These are phyloP conservation scores for Trametes maxima DNA, from an alignment of 768 basidiomycete genomes.

Conservation along the genomic window DNA sequence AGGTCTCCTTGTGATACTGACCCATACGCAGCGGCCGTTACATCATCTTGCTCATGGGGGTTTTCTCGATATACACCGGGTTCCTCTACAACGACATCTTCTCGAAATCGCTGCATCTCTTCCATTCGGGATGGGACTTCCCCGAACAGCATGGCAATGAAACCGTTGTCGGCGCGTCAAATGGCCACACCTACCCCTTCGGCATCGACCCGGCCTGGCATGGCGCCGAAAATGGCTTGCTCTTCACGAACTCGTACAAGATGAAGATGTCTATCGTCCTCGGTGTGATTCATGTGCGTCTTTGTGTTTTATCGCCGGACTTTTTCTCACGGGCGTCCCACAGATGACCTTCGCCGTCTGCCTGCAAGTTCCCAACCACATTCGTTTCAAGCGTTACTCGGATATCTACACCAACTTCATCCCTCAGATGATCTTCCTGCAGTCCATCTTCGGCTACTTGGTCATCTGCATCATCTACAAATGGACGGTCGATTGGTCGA, in stretches of 20 bases:
- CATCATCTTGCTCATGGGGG: conserved; percentile 98
- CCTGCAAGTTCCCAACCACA: conserved; percentile 92
- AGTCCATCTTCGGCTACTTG: conserved; percentile 97
- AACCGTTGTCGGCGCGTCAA: conserved; percentile 54
- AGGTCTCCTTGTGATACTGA: conserved; percentile 25
- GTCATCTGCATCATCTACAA: conserved; percentile 95
- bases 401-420: conserved; percentile 96
- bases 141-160: conserved; percentile 47
- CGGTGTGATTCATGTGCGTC: conserved; percentile 91
- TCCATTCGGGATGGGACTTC: conserved; percentile 87
- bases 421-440: conserved; percentile 96
- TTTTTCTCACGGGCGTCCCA: not conserved
- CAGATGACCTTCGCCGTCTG: conserved; percentile 99
- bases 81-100: conserved; percentile 99
- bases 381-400: conserved; percentile 84
- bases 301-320: not conserved
- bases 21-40: conserved; percentile 78
- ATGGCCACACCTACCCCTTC: conserved; percentile 82
- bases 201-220: conserved; percentile 97
- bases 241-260: conserved; percentile 99
- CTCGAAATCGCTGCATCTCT: conserved; percentile 88
- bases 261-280: conserved; percentile 99
- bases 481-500: conserved; percentile 93
- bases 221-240: conserved; percentile 84
- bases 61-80: conserved; percentile 95